Evolutionary conservation across 2,329 filamentous ascomycete genomes (phyloP).

Genomic region (Basipetospora sp.): DNA sequence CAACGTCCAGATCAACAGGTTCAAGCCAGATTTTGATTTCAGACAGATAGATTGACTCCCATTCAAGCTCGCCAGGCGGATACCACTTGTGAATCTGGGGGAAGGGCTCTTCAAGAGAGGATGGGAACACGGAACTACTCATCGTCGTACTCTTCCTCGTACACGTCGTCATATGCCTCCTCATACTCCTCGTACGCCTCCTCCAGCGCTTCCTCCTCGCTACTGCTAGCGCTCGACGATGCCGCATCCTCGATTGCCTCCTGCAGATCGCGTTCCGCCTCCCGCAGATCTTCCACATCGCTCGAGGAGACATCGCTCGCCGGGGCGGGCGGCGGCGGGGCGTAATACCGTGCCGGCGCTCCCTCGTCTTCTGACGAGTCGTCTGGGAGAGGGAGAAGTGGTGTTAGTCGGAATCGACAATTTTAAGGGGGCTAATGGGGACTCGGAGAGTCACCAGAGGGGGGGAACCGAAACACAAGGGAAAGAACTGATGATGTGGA

Average conservation of each 20-base stretch:
- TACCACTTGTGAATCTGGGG: no score
- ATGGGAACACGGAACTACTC: no score
- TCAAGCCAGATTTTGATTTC: no score
- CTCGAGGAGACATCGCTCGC: conserved; percentile 27
- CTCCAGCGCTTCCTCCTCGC: conserved; percentile 35
- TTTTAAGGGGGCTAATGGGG: no score
- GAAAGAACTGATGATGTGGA: neutral
- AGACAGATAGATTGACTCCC: no score
- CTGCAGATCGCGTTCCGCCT: conserved; percentile 29
- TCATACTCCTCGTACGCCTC: conserved; percentile 36
- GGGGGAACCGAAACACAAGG: neutral
- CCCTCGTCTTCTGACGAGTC: conserved; percentile 10
- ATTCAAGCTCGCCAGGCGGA: no score
- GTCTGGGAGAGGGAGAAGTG: conserved; percentile 12
- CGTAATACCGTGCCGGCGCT: no score
- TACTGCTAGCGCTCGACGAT: conserved; percentile 33
- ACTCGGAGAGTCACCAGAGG: no score
- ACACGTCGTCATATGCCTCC: conserved; percentile 33
- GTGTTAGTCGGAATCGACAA: conserved; percentile 14
- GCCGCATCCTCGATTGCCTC: conserved; percentile 24
- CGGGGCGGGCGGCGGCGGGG: conserved; percentile 26
- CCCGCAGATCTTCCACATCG: conserved; percentile 27
- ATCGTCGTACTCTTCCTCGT: conserved; percentile 11
- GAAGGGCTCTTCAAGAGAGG: no score
- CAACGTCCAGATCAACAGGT: no score